Base-by-base conservation (phyloP, 2,329 filamentous ascomycete genomes). In the Purpureocillium takamizusanense region DNA sequence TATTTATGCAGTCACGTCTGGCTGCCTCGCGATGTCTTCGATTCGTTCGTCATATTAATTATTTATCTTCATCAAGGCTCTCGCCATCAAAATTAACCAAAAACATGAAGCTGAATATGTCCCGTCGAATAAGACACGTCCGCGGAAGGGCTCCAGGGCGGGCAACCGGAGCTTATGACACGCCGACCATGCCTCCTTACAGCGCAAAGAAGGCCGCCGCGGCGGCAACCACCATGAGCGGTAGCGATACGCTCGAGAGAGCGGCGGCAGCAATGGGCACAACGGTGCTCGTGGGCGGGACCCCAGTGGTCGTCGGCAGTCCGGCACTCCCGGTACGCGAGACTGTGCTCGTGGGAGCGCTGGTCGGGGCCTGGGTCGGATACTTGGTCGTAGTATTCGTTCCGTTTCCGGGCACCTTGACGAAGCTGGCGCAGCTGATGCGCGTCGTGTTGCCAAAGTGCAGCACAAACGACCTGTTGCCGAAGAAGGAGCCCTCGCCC, bases 401-500 rank as follows among this genome's bases (percentile, higher is more conserved):
- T 10, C 21, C 21, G 5, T 5, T 5, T 25, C 21, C 21, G 6
- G 21, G 40, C 29, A 48, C 36, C 40, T 50, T 46, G 38, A 45
- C 56, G 52, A 83, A 81, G 66, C 78, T 80, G 57, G 76, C 78
- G 52, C 79, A 83, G 8, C 70, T 71, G 49, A 83, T 72, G 44
- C 79, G 72, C 2, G 74, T 81, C 59, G 68, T 75, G 65, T 81
- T 80, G 50, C 65, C 64, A 47, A 70, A 78, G 61, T 84, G 80
- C 42, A 84, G 51, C 33, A 81, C 77, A 41, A 84, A 58, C 42
- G 75, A 79, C 42, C 74, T 69, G 62, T 83, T 78, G 33, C 76
- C 78, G 42, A 84, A 74, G 65, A 77, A 85, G 36, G 72, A 63
- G 7, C 65, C 65, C 31, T 66, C 58, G 28, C 67, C 70, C 12